These are phyloP conservation scores for Afroboletus lepidellus DNA, from an alignment of 1,284 basidiomycete genomes.

Conservation along the genomic window DNA sequence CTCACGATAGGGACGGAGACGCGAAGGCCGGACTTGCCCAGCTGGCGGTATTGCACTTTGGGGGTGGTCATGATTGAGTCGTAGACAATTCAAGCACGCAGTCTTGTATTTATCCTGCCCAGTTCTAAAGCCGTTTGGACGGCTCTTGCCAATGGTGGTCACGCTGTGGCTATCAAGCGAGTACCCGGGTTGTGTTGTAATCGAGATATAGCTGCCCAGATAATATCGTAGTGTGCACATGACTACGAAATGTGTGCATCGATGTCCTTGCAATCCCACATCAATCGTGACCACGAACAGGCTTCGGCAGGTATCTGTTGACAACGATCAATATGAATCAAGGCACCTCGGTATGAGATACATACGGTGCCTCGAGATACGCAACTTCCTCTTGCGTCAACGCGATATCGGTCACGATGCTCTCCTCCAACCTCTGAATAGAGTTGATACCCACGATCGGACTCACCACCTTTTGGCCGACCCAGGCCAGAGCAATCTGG, in stretches of 20 bases:
- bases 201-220: background rate
- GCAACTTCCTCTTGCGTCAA: constrained; percentile 28
- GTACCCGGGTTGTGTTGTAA: too few relatives aligned
- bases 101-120: too few relatives aligned
- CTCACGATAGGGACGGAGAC: constrained; percentile 49
- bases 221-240: background rate
- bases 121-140: too few relatives aligned
- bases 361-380: constrained; percentile 35
- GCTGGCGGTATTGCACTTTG: constrained; percentile 39
- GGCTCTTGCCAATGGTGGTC: too few relatives aligned
- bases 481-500: constrained; percentile 44
- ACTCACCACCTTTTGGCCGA: constrained; percentile 35
- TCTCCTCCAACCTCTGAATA: constrained; percentile 25
- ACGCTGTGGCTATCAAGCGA: too few relatives aligned
- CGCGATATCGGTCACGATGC: constrained; percentile 17
- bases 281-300: constrained; percentile 21
- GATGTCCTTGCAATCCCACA: background rate
- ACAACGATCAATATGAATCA: background rate
- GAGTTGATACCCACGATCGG: constrained; percentile 39
- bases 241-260: background rate
- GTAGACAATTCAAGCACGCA: too few relatives aligned
- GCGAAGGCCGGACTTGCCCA: constrained; percentile 48
- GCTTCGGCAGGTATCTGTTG: constrained; percentile 22
- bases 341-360: background rate
- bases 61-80: constrained; percentile 5